A percentile compares a stretch with the other conserved stretches of the same genome.
Evolutionary conservation across 345 rosid species (phyloP).

Genomic region (Capsella bursapastoris): DNA sequence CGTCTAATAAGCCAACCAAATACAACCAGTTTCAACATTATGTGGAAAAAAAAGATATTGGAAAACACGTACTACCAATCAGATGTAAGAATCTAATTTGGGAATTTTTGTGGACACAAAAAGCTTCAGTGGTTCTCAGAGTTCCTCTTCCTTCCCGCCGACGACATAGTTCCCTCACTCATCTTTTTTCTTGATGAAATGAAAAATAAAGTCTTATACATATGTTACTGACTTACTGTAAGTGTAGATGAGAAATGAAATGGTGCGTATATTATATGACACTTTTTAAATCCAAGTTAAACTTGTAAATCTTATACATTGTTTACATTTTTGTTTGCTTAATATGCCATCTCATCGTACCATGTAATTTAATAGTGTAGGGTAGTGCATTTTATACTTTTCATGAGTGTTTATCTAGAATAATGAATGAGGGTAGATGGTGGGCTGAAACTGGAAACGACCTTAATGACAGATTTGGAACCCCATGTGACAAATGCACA

Average conservation of each 20-base stretch:
- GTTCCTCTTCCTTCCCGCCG: background rate
- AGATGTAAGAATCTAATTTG: background rate
- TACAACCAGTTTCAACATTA: slow-evolving; percentile 22
- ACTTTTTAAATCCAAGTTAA: background rate
- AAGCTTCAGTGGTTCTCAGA: background rate
- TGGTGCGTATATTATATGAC: background rate
- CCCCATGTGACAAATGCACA: slow-evolving; percentile 31
- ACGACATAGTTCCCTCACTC: background rate
- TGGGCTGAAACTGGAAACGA: slow-evolving; percentile 21
- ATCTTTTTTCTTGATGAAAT: background rate
- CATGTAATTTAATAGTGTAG: slow-evolving; percentile 12
- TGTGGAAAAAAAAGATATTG: slow-evolving; percentile 23
- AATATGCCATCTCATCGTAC: background rate
- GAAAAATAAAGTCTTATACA: background rate
- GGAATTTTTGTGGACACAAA: slow-evolving; percentile 21
- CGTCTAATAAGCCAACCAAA: slow-evolving; percentile 43
- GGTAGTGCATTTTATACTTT: slow-evolving; percentile 2
- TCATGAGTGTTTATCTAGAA: background rate
- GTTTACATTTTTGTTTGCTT: background rate
- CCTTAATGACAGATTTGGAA: slow-evolving; percentile 24
- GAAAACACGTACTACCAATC: slow-evolving; percentile 26
- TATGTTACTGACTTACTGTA: background rate
- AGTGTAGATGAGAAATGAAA: background rate
- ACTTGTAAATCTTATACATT: background rate
- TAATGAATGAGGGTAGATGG: slow-evolving; percentile 10